Evolutionary conservation across 768 basidiomycete genomes (phyloP).

Genomic region (Hysterangium stoloniferum): DNA sequence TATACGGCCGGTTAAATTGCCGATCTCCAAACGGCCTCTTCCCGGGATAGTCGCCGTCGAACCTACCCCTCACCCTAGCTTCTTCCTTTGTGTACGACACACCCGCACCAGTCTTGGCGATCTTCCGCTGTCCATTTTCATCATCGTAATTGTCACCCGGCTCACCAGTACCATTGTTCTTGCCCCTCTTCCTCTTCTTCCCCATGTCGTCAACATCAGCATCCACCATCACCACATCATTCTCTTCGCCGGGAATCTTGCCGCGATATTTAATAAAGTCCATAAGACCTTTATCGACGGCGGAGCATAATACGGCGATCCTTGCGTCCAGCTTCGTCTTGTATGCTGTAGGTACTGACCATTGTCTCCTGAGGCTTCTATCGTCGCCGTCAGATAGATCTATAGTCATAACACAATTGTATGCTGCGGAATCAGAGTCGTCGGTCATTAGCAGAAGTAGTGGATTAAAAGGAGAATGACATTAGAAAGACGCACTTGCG

Average conservation of each 20-base stretch:
- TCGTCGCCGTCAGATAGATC: slow-evolving; percentile 30
- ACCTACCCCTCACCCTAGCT: not conserved
- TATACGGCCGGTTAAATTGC: not conserved
- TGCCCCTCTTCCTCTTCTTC: slow-evolving; percentile 26
- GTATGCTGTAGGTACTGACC: slow-evolving; percentile 29
- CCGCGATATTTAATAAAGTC: slow-evolving; percentile 56
- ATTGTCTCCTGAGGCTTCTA: slow-evolving; percentile 32
- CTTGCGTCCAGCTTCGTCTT: slow-evolving; percentile 55
- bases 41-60: not conserved
- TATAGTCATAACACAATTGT: slow-evolving; percentile 43
- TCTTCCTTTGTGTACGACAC: slow-evolving; percentile 1
- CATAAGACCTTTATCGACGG: slow-evolving; percentile 47
- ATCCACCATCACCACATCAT: slow-evolving; percentile 1
- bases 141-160: not conserved
- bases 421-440: slow-evolving; percentile 31
- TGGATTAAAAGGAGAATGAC: not conserved
- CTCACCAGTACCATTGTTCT: slow-evolving; percentile 18
- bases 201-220: slow-evolving; percentile 18
- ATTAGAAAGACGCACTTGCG: slow-evolving; percentile 36
- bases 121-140: not conserved
- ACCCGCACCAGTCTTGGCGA: not conserved
- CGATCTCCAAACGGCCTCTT: too few relatives aligned
- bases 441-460: not conserved
- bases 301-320: slow-evolving; percentile 43
- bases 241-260: slow-evolving; percentile 6